Evolutionary conservation across 2,329 filamentous ascomycete genomes (phyloP).

Genomic region (Ceratocystis huliohia): DNA sequence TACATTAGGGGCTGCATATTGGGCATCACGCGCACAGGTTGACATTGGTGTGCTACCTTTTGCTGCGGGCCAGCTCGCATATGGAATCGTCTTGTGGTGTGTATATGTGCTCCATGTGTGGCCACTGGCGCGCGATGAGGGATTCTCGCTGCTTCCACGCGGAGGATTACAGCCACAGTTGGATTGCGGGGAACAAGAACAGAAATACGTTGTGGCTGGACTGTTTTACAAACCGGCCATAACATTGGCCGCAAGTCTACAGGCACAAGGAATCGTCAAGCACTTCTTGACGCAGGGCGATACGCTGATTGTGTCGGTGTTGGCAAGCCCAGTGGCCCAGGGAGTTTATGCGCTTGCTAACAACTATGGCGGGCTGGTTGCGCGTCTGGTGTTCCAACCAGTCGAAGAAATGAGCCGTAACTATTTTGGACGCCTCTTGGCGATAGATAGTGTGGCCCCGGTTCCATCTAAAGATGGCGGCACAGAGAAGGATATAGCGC

Average conservation of each 20-base stretch:
- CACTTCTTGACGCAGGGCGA: constrained; percentile 91
- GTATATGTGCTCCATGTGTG: constrained; percentile 57
- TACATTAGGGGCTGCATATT: constrained; percentile 59
- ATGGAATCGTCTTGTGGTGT: constrained; percentile 53
- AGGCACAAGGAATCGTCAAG: constrained; percentile 79
- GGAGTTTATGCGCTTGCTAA: constrained; percentile 86
- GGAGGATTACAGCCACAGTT: neutral
- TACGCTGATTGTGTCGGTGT: constrained; percentile 67
- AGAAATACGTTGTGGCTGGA: constrained; percentile 34
- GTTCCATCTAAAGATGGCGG: neutral
- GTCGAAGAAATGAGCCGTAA: constrained; percentile 87
- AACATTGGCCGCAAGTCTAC: constrained; percentile 65
- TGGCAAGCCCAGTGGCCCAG: constrained; percentile 68
- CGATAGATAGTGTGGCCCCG: constrained; percentile 23
- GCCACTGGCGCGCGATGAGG: constrained; percentile 40
- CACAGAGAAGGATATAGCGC: neutral
- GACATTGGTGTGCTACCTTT: constrained; percentile 74
- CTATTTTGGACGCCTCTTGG: constrained; percentile 72
- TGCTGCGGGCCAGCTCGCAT: constrained; percentile 71
- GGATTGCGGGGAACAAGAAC: constrained; percentile 11
- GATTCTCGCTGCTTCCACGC: constrained; percentile 55
- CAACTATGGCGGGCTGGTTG: constrained; percentile 84
- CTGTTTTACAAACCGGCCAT: constrained; percentile 60
- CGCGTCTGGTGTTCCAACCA: constrained; percentile 82
- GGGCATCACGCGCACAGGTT: constrained; percentile 38